These are phyloP conservation scores for Lotus japonicus DNA, from an alignment of 306 rosid genomes.

Conservation along the genomic window DNA sequence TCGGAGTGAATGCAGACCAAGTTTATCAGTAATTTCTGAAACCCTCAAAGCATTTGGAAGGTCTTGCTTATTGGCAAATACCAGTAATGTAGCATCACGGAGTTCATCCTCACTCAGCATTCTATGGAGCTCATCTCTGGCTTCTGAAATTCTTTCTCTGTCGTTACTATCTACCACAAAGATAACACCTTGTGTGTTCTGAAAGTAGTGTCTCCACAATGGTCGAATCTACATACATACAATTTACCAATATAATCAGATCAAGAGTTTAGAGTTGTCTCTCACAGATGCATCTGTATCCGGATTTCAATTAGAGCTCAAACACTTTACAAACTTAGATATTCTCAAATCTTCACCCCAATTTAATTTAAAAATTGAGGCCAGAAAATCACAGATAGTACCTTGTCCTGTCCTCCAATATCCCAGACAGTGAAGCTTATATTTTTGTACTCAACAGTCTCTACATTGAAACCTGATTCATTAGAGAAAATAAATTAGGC, in stretches of 20 bases:
- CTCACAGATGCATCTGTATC: background rate
- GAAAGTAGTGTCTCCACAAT: slow-evolving; percentile 91
- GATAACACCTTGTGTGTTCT: slow-evolving; percentile 79
- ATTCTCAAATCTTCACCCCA: too few species aligned
- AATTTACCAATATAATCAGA: background rate
- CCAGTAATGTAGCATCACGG: slow-evolving; percentile 36
- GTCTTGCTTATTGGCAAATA: slow-evolving; percentile 42
- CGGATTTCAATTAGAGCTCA: too few species aligned
- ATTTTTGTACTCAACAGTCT: slow-evolving; percentile 84
- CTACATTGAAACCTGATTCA: slow-evolving; percentile 72
- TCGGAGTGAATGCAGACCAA: slow-evolving; percentile 74
- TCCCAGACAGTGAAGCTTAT: slow-evolving; percentile 94
- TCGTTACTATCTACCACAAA: slow-evolving; percentile 85
- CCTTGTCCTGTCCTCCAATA: slow-evolving; percentile 94
- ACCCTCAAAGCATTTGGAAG: slow-evolving; percentile 60
- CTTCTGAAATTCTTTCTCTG: slow-evolving; percentile 73
- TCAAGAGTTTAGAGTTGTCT: background rate
- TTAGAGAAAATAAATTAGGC: background rate
- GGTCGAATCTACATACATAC: slow-evolving; percentile 58
- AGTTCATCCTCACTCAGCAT: slow-evolving; percentile 93
- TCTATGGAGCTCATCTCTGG: slow-evolving; percentile 53
- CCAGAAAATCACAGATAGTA: slow-evolving; percentile 3
- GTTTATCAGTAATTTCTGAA: slow-evolving; percentile 78
- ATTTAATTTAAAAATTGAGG: too few species aligned
- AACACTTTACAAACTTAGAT: too few species aligned